phyloP scores from a whole-genome alignment of 2,329 filamentous ascomycete species.

The Aspergillus sclerotialis region DNA sequence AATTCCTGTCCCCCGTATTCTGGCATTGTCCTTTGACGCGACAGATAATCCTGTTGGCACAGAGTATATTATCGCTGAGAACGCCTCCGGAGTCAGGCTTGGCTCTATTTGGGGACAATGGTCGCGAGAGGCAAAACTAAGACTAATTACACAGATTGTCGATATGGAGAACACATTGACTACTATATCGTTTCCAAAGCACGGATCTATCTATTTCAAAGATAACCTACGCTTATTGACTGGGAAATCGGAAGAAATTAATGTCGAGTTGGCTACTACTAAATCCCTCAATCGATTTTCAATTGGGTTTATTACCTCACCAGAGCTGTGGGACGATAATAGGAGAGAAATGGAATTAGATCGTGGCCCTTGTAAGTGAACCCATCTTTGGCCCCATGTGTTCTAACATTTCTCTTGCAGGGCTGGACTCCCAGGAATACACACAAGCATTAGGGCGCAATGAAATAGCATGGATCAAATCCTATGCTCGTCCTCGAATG shows the following conservation, averaged over 20 bases:
- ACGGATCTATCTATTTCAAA: conserved; percentile 23
- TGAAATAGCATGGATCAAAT: conserved; percentile 18
- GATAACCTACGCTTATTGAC: conserved; percentile 12
- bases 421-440: conserved; percentile 13
- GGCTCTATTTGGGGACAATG: conserved; percentile 22
- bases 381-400: too few relatives aligned
- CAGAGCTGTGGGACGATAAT: conserved; percentile 14
- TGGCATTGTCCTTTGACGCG: conserved; percentile 15
- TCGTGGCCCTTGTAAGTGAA: conserved; percentile 25
- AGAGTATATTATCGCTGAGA: conserved; percentile 24
- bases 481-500: conserved; percentile 16
- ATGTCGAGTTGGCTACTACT: too few relatives aligned
- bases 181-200: conserved; percentile 14
- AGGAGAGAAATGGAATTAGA: conserved; percentile 19
- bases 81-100: conserved; percentile 19
- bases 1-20: conserved; percentile 11
- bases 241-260: conserved; percentile 8
- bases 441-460: conserved; percentile 17
- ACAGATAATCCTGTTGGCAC: conserved; percentile 10
- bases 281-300: conserved; percentile 9
- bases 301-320: conserved; percentile 16
- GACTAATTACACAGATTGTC: conserved; percentile 18
- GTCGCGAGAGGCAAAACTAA: conserved; percentile 15
- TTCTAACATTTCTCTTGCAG: conserved; percentile 7
- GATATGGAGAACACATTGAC: conserved; percentile 20